Evolutionary conservation across 306 rosid species (phyloP).

Genomic region (Herpetospermum pedunculosum): DNA sequence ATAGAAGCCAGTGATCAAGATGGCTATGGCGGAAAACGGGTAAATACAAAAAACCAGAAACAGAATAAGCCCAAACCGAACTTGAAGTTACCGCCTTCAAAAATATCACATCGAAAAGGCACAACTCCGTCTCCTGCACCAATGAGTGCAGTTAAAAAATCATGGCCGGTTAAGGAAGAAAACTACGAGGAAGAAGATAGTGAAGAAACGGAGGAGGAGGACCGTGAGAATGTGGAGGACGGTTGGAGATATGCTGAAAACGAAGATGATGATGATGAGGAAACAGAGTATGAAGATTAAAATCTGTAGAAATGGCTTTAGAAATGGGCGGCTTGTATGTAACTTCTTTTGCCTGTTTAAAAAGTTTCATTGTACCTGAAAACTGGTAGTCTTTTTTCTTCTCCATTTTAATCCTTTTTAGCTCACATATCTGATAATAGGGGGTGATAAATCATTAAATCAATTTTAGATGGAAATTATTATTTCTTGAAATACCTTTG

Average conservation of each 20-base stretch:
- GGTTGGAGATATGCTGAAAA: slow-evolving; percentile 78
- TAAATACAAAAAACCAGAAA: slow-evolving; percentile 57
- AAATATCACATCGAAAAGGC: slow-evolving; percentile 48
- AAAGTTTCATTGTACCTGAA: neutral
- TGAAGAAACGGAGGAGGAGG: slow-evolving; percentile 98
- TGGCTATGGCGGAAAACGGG: slow-evolving; percentile 49
- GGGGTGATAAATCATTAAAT: neutral
- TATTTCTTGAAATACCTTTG: neutral
- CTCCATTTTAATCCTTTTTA: neutral
- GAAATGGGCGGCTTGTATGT: slow-evolving; percentile 3
- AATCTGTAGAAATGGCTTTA: neutral
- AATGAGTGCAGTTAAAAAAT: slow-evolving; percentile 36
- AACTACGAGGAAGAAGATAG: slow-evolving; percentile 71
- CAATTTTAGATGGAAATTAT: neutral
- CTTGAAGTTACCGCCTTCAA: slow-evolving; percentile 61
- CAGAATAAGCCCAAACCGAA: slow-evolving; percentile 56
- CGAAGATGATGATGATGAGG: slow-evolving; percentile 94
- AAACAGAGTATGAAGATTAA: slow-evolving; percentile 86
- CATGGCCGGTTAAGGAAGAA: slow-evolving; percentile 76
- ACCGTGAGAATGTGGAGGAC: slow-evolving; percentile 79
- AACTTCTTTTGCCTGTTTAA: neutral
- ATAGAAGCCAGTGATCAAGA: slow-evolving; percentile 92
- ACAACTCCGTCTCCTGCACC: slow-evolving; percentile 37
- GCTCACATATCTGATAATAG: neutral
- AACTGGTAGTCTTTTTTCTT: neutral